Evolutionary conservation across 192 early-diverging fungal species (phyloP).

Genomic region (Paraglomus occultum): DNA sequence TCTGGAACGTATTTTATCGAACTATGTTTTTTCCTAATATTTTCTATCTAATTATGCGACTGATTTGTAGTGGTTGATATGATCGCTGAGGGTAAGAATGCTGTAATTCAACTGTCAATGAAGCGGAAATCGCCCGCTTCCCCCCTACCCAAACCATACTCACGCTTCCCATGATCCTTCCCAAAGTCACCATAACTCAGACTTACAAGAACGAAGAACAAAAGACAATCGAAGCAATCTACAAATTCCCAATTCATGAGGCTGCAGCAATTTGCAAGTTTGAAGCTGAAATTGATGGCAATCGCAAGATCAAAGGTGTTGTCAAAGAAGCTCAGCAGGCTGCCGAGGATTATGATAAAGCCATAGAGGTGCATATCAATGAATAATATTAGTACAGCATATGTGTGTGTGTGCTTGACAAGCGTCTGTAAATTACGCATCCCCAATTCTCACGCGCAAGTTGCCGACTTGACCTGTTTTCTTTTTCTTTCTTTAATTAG

Average conservation of each 20-base stretch:
- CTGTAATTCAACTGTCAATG: neutral
- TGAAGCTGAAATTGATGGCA: conserved; percentile 23
- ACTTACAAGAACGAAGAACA: conserved; percentile 22
- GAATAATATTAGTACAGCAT: too few relatives aligned
- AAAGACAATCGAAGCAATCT: conserved; percentile 8
- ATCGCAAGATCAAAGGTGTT: conserved; percentile 11
- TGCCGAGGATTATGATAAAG: conserved; percentile 6
- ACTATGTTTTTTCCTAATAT: too few relatives aligned
- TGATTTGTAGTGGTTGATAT: conserved; percentile 32
- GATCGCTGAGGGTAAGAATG: conserved; percentile 23
- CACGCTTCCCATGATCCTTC: neutral
- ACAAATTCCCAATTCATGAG: conserved; percentile 21
- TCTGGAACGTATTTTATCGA: too few relatives aligned
- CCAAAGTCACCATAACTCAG: conserved; percentile 11
- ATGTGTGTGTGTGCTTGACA: too few relatives aligned
- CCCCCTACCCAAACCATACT: too few relatives aligned
- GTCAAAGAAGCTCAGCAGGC: conserved; percentile 23
- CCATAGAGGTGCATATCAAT: neutral
- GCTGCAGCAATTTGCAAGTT: conserved; percentile 16
- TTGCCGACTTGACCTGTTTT: neutral
- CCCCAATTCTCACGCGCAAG: too few relatives aligned
- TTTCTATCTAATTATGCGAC: too few relatives aligned
- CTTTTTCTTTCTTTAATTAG: neutral
- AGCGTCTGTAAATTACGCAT: too few relatives aligned
- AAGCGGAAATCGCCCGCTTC: too few relatives aligned